phyloP scores from a whole-genome alignment of 176 grass and related monocot genomes.

The Saccharum officinarum region DNA sequence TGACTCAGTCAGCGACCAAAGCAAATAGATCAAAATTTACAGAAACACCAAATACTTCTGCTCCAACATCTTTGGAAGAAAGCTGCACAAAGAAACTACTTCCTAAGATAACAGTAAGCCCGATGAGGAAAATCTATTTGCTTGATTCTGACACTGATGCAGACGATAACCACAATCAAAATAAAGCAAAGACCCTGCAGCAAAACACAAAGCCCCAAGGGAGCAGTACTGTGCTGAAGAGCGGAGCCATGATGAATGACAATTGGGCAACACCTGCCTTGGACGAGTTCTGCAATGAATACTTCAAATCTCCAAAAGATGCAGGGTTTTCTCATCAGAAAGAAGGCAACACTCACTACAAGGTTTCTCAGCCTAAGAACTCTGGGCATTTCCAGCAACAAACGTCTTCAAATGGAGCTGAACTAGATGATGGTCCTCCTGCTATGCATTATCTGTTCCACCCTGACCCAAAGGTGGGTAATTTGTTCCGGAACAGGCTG shows the following conservation, averaged over 20 bases:
- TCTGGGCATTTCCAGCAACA: constrained; percentile 38
- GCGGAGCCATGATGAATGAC: constrained; percentile 11
- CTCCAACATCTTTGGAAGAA: constrained; percentile 69
- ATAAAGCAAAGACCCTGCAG: constrained; percentile 23
- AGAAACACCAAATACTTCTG: constrained; percentile 31
- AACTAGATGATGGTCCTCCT: constrained; percentile 48
- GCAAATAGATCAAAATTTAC: constrained; percentile 39
- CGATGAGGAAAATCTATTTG: constrained; percentile 75
- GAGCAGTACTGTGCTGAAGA: constrained; percentile 22
- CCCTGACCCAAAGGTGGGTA: constrained; percentile 59
- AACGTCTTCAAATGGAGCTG: constrained; percentile 32
- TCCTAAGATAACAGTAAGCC: constrained; percentile 64
- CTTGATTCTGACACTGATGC: constrained; percentile 88
- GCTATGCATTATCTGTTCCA: constrained; percentile 70
- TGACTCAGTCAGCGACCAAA: constrained; percentile 57
- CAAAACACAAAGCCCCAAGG: constrained; percentile 32
- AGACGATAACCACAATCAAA: constrained; percentile 48
- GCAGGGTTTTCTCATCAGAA: constrained; percentile 29
- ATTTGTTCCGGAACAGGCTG: constrained; percentile 57
- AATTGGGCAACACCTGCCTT: constrained; percentile 74
- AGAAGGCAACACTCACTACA: constrained; percentile 38
- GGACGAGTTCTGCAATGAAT: constrained; percentile 86
- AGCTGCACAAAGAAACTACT: constrained; percentile 65
- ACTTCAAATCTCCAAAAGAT: constrained; percentile 62
- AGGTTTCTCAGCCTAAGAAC: constrained; percentile 28